Conservation (phyloP, 345 rosid genomes). For the Citrus mangshanensis region DNA sequence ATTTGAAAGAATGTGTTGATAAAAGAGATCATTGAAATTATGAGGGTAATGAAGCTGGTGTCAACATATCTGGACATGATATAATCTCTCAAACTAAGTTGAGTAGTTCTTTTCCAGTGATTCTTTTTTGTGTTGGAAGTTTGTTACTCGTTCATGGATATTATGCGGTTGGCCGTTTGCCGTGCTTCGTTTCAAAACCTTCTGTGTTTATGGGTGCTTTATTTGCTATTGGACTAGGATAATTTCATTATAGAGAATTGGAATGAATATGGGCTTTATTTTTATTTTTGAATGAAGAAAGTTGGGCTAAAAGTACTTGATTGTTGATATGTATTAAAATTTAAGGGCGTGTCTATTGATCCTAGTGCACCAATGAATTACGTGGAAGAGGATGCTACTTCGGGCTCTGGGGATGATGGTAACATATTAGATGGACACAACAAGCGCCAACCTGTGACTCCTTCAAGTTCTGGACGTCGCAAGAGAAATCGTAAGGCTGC, state of each 20-base stretch:
- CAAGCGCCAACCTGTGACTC: slow-evolving; percentile 40
- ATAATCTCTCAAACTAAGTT: background rate
- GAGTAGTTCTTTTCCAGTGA: background rate
- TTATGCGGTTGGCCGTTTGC: background rate
- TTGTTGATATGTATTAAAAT: slow-evolving; percentile 3
- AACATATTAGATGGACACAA: slow-evolving; percentile 55
- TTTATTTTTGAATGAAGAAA: background rate
- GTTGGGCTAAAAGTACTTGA: background rate
- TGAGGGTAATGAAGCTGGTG: background rate
- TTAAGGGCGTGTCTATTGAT: slow-evolving; percentile 22
- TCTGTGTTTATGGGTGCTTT: background rate
- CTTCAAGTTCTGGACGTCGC: slow-evolving; percentile 45
- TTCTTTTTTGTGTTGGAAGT: background rate
- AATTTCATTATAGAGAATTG: background rate
- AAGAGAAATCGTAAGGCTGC: slow-evolving; percentile 73
- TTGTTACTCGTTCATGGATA: background rate
- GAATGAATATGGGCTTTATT: background rate
- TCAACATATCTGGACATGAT: background rate
- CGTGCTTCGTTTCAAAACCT: too few relatives aligned
- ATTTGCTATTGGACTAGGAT: background rate
- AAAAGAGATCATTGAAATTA: background rate
- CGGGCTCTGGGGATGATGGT: slow-evolving; percentile 57
- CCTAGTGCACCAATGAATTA: slow-evolving; percentile 37
- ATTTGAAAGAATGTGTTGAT: background rate
- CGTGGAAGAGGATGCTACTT: slow-evolving; percentile 51